These are phyloP conservation scores for Antitrichia curtipendula DNA, from an alignment of 225 moss, liverwort and hornwort genomes.

Conservation along the genomic window DNA sequence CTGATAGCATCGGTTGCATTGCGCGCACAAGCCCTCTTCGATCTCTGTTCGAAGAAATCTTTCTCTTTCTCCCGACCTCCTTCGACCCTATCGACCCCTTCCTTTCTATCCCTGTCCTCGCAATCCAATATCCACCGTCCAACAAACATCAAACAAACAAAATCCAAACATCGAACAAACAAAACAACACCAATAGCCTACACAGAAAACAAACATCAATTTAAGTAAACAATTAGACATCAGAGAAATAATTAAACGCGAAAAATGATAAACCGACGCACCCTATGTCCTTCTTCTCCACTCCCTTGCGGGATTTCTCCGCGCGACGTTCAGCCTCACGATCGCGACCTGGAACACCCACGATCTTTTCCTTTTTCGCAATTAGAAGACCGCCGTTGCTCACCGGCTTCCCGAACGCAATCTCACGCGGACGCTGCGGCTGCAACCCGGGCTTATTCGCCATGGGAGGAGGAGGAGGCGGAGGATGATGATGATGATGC, in stretches of 20 bases:
- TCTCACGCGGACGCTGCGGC: conserved; percentile 26
- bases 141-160: neutral
- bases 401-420: conserved; percentile 1
- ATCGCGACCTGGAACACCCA: conserved; percentile 19
- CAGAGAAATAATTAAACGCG: neutral
- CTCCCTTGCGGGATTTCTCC: conserved; percentile 28
- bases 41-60: conserved; percentile 53
- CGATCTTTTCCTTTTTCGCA: conserved; percentile 63
- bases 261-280: neutral
- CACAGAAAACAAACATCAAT: neutral
- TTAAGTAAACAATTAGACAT: neutral
- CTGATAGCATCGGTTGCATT: conserved; percentile 72
- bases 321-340: conserved; percentile 33
- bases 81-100: conserved; percentile 41
- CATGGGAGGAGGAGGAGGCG: neutral
- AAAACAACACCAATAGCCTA: neutral
- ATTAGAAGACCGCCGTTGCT: conserved; percentile 23
- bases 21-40: conserved; percentile 69
- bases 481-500: neutral
- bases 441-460: conserved; percentile 17
- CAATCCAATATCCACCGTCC: neutral
- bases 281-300: conserved; percentile 36
- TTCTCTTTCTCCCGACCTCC: conserved; percentile 53
- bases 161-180: neutral
- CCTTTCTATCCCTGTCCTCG: conserved; percentile 33